Conservation (phyloP, 352 stramenopile genomes). For the Phytophthora sp. region DNA sequence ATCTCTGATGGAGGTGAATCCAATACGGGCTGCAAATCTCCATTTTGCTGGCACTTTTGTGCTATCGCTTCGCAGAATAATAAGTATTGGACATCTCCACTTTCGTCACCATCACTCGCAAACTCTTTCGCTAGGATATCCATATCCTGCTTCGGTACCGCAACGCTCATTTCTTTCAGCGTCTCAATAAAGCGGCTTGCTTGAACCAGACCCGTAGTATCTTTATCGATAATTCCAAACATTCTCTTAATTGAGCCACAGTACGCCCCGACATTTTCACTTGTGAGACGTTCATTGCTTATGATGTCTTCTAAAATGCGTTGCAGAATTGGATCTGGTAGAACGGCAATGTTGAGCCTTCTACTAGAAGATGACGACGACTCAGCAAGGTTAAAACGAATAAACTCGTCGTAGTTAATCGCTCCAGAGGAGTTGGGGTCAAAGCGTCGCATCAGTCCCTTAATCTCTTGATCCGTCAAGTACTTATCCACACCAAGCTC, state of each 20-base stretch:
- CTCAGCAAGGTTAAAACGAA: conserved; percentile 77
- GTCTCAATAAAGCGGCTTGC: conserved; percentile 58
- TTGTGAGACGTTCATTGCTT: conserved; percentile 53
- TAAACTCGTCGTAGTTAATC: conserved; percentile 78
- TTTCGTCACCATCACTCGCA: conserved; percentile 29
- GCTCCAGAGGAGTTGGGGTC: conserved; percentile 69
- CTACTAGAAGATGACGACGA: conserved; percentile 59
- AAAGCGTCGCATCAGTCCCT: conserved; percentile 81
- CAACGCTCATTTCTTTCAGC: conserved; percentile 68
- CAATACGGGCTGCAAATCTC: conserved; percentile 25
- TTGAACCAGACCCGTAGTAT: conserved; percentile 58
- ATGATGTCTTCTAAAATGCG: conserved; percentile 59
- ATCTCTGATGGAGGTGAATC: conserved; percentile 49
- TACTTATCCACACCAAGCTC: conserved; percentile 81
- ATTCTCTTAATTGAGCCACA: conserved; percentile 78
- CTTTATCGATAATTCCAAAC: conserved; percentile 84
- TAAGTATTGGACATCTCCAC: conserved; percentile 51
- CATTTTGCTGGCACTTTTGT: conserved; percentile 48
- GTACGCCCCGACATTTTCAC: conserved; percentile 50
- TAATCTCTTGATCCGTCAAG: conserved; percentile 76
- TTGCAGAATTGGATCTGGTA: conserved; percentile 41
- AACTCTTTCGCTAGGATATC: conserved; percentile 56
- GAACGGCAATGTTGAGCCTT: conserved; percentile 31
- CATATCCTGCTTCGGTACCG: conserved; percentile 44
- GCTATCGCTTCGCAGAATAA: conserved; percentile 66